Evolutionary conservation across 305 asterid genomes (phyloP).

Genomic region (Withania somnifera): DNA sequence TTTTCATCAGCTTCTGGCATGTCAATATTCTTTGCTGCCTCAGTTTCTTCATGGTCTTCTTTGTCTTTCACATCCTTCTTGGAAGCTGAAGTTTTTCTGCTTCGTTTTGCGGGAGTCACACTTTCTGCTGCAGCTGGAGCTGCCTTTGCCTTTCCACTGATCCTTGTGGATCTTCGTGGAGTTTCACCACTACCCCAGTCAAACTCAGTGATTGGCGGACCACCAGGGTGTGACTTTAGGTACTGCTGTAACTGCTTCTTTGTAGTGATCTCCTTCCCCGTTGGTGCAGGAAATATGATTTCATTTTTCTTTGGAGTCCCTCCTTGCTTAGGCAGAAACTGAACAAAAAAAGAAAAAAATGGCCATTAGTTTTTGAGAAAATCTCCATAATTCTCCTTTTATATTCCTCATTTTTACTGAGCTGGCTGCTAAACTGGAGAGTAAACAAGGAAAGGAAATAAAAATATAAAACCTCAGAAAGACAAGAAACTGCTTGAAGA

Average conservation of each 20-base stretch:
- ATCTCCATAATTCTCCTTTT: not conserved
- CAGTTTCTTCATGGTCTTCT: too few relatives aligned
- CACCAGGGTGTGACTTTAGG: constrained; percentile 40
- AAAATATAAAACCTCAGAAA: not conserved
- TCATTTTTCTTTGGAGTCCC: constrained; percentile 33
- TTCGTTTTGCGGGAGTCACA: constrained; percentile 21
- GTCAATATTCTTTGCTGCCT: constrained; percentile 11
- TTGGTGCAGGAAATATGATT: constrained; percentile 37
- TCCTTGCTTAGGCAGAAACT: constrained; percentile 24
- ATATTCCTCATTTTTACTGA: not conserved
- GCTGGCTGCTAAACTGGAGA: not conserved
- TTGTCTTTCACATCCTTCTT: constrained; percentile 17
- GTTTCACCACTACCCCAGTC: constrained; percentile 48
- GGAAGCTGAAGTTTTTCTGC: constrained; percentile 23
- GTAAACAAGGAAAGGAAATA: not conserved
- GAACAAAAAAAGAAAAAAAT: not conserved
- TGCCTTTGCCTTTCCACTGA: constrained; percentile 29
- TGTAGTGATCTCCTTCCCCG: constrained; percentile 38
- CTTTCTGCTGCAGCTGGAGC: constrained; percentile 18
- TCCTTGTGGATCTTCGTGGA: constrained; percentile 45
- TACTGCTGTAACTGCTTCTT: constrained; percentile 35
- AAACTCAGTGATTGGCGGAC: constrained; percentile 28
- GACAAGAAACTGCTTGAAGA: not conserved
- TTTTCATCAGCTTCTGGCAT: constrained; percentile 20
- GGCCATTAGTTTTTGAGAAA: not conserved